Percentiles rank a stretch among this genome's conserved stretches.
These are phyloP conservation scores for Carex cristatella DNA, from an alignment of 176 grass and related monocot genomes.

Conservation along the genomic window DNA sequence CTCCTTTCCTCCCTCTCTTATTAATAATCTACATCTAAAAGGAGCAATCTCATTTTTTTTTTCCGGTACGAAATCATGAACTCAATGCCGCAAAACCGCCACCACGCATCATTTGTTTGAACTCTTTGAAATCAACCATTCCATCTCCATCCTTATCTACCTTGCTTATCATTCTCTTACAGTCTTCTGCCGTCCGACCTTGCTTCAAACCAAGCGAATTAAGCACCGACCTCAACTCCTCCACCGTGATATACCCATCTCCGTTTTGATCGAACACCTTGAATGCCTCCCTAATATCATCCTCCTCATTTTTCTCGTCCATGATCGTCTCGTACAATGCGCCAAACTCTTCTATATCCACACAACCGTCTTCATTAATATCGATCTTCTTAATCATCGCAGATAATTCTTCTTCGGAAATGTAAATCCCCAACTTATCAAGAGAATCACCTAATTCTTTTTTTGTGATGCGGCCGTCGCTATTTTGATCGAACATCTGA, in stretches of 20 bases:
- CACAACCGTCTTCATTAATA: conserved; percentile 61
- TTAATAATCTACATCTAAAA: conserved; percentile 19
- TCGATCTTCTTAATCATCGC: conserved; percentile 68
- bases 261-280: conserved; percentile 75
- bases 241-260: conserved; percentile 77
- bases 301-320: background rate
- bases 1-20: background rate
- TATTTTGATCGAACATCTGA: conserved; percentile 66
- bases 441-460: conserved; percentile 71
- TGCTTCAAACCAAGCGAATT: conserved; percentile 64
- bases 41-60: background rate
- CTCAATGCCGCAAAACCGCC: conserved; percentile 56
- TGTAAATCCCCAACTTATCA: conserved; percentile 52
- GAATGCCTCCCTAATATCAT: conserved; percentile 75
- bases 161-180: conserved; percentile 59
- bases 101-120: conserved; percentile 68
- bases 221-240: conserved; percentile 62
- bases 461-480: conserved; percentile 60
- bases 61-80: background rate
- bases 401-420: conserved; percentile 42
- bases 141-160: conserved; percentile 75
- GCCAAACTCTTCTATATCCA: conserved; percentile 69
- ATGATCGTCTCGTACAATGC: conserved; percentile 56
- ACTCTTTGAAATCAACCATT: conserved; percentile 68
- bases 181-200: conserved; percentile 47